Conservation (phyloP, 2,329 filamentous ascomycete genomes). For the Claviceps paspali region DNA sequence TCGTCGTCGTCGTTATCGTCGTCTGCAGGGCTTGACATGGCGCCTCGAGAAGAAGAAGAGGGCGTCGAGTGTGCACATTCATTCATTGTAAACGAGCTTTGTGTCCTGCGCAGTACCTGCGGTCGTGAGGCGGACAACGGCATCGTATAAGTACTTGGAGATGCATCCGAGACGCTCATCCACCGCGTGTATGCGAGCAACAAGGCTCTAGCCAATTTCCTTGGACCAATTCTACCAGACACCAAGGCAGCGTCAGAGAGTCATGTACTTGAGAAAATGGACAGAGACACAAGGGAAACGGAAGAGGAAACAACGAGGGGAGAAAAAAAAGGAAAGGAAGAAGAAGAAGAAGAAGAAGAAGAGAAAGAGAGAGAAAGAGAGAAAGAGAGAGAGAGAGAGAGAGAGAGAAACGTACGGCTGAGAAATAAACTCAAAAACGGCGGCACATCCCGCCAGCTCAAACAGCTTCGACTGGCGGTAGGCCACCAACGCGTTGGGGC, state of each 20-base stretch:
- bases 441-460: not conserved
- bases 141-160: not conserved
- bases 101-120: not conserved
- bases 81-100: not conserved
- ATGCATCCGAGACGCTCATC: not conserved
- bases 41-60: not conserved
- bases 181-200: conserved; percentile 1
- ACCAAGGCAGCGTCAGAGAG: not conserved
- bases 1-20: not conserved
- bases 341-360: not conserved
- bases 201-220: not conserved
- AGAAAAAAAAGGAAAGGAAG: not conserved
- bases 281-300: too few relatives aligned
- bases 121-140: not conserved
- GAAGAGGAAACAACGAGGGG: too few relatives aligned
- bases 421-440: conserved; percentile 1
- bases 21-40: not conserved
- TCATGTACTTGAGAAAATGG: too few relatives aligned
- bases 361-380: not conserved
- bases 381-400: not conserved
- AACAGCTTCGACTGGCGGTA: conserved; percentile 1
- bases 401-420: not conserved
- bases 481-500: not conserved
- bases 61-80: not conserved
- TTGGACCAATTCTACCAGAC: not conserved